Conservation (phyloP, 768 basidiomycete genomes). For the Panus rudis region DNA sequence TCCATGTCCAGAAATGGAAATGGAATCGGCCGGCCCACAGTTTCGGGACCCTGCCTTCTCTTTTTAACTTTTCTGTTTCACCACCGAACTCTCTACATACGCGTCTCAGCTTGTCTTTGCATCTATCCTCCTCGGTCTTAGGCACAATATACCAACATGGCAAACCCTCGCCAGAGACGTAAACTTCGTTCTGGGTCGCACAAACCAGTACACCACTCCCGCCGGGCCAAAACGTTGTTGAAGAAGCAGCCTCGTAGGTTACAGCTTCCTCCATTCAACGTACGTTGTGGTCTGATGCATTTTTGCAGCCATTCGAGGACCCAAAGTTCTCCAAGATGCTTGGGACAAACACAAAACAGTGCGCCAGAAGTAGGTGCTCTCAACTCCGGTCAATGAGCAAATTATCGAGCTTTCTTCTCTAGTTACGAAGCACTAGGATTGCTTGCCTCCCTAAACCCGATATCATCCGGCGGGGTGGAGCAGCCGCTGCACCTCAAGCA, state of each 20-base stretch:
- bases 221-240: slow-evolving; percentile 63
- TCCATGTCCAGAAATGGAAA: too few species aligned
- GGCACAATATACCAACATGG: too few species aligned
- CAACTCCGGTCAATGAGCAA: slow-evolving; percentile 6
- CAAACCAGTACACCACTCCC: slow-evolving; percentile 66
- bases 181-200: slow-evolving; percentile 78
- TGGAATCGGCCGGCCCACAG: too few species aligned
- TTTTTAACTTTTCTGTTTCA: too few species aligned
- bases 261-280: slow-evolving; percentile 11
- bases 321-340: slow-evolving; percentile 70
- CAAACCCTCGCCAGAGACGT: slow-evolving; percentile 87
- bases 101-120: too few species aligned
- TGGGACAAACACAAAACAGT: slow-evolving; percentile 90
- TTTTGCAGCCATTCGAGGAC: slow-evolving; percentile 66
- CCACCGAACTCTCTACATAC: too few species aligned
- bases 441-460: slow-evolving; percentile 58
- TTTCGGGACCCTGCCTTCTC: too few species aligned
- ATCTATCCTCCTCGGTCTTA: too few species aligned
- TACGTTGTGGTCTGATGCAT: slow-evolving; percentile 9
- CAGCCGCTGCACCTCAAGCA: slow-evolving; percentile 16
- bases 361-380: slow-evolving; percentile 81
- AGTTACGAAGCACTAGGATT: slow-evolving; percentile 81
- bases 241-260: slow-evolving; percentile 72
- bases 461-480: slow-evolving; percentile 64
- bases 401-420: slow-evolving; percentile 7